These are phyloP conservation scores for Trichoderma asperelloides DNA, from an alignment of 495 filamentous ascomycete species.

Conservation along the genomic window DNA sequence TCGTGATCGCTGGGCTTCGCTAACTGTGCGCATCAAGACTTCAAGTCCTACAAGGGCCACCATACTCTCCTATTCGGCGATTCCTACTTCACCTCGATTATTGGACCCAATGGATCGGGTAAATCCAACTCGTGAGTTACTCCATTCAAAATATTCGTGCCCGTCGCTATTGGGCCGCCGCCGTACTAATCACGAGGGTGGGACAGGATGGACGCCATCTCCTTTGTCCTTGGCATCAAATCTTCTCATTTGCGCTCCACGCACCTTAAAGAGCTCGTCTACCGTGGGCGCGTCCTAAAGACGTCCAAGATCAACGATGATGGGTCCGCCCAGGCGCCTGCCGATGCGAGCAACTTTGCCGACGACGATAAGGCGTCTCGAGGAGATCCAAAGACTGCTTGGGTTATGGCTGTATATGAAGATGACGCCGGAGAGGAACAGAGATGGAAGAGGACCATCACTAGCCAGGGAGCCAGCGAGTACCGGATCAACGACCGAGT, in stretches of 20 bases:
- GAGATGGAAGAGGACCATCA: slow-evolving; percentile 91
- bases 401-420: slow-evolving; percentile 99
- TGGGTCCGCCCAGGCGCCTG: slow-evolving; percentile 56
- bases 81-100: slow-evolving; percentile 98
- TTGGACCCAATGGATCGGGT: slow-evolving; percentile 97
- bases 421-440: slow-evolving; percentile 95
- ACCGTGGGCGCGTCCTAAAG: slow-evolving; percentile 87
- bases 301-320: slow-evolving; percentile 85
- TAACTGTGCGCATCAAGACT: slow-evolving; percentile 48
- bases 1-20: neutral
- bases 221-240: slow-evolving; percentile 97
- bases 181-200: neutral
- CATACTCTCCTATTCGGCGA: slow-evolving; percentile 93
- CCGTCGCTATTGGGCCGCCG: neutral
- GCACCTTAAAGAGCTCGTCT: slow-evolving; percentile 91
- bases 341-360: slow-evolving; percentile 35
- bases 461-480: slow-evolving; percentile 78
- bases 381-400: slow-evolving; percentile 80
- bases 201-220: slow-evolving; percentile 94
- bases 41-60: slow-evolving; percentile 98
- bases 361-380: slow-evolving; percentile 50
- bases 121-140: slow-evolving; percentile 92
- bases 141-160: slow-evolving; percentile 13
- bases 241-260: slow-evolving; percentile 91
- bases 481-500: slow-evolving; percentile 91